These are phyloP conservation scores for Cercospora sojina DNA, from an alignment of 2,329 filamentous ascomycete genomes.

Conservation along the genomic window DNA sequence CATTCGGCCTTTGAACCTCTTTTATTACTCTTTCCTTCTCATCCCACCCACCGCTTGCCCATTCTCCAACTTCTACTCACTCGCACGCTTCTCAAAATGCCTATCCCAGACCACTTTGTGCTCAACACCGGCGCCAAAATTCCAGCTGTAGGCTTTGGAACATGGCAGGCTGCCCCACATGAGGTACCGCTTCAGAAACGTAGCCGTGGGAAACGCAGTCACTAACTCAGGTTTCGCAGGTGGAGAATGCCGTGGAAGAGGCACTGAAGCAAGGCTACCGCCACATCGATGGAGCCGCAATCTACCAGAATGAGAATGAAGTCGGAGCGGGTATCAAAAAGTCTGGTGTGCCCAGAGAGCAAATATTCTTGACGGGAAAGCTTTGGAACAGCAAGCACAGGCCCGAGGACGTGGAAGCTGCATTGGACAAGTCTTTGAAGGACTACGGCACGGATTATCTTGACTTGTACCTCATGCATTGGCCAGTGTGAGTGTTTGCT, in stretches of 20 bases:
- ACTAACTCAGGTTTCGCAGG: constrained; percentile 32
- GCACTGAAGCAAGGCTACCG: constrained; percentile 42
- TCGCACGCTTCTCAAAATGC: constrained; percentile 10
- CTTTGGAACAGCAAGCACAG: constrained; percentile 61
- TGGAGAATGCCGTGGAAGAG: constrained; percentile 29
- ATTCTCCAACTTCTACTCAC: background rate
- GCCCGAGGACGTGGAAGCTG: constrained; percentile 46
- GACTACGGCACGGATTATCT: constrained; percentile 49
- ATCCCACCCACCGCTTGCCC: background rate
- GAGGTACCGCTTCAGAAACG: constrained; percentile 16
- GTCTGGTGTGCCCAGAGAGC: constrained; percentile 30
- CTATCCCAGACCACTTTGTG: constrained; percentile 30
- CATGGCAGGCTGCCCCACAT: constrained; percentile 40
- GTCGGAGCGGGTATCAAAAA: constrained; percentile 32
- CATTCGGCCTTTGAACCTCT: background rate
- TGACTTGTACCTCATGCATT: constrained; percentile 53
- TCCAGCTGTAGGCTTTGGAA: constrained; percentile 42
- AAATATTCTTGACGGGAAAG: constrained; percentile 54
- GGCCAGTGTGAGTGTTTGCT: constrained; percentile 49
- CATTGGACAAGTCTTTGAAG: constrained; percentile 39
- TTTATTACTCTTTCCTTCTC: background rate
- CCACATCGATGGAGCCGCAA: constrained; percentile 42
- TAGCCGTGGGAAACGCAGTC: constrained; percentile 34
- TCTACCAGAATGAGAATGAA: constrained; percentile 38
- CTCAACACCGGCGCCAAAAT: constrained; percentile 45